Base-by-base conservation (phyloP, 768 basidiomycete species). In the Russula earlei region DNA sequence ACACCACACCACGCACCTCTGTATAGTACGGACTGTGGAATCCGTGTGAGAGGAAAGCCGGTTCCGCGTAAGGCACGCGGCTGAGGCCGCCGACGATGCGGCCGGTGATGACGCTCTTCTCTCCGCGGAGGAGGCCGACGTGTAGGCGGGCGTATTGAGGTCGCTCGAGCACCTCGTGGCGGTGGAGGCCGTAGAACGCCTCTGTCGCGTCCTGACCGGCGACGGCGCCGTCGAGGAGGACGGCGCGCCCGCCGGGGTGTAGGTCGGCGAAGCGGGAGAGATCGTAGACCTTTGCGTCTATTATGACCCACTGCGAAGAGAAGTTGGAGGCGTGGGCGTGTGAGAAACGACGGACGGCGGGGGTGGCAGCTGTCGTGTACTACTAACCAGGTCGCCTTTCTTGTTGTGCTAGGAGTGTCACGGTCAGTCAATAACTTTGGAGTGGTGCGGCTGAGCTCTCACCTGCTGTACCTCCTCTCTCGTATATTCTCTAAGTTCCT, bases 161-260 rank as follows among this genome's bases (percentile, higher is more conserved):
- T 61, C 76, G 82, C 56, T 77, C 74, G 48, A 96, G 77, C 14
- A 94, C 81, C 64, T 93, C 91, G 49, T 82, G 78, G 17, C 89
- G 78, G 66, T 96, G 93, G 48, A 96, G 81, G 42, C 86, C 81
- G 64, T 83, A 95, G 74, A 96, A 95, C 5, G 78, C 77, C 34
- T 89, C 85, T 0, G 91, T 94, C 1, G 84, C 84, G 64, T 94
- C 91, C 66, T 86, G 75, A n/a, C 90, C 91, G 43, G 87, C 49
- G 74, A 59, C 38, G 20, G 27, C 46, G 20, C 14, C 5, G 49
- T 60, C 80, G 62, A 77, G 77, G 29, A 91, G 73, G 7, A 95
- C 91, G 24, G 81, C 82, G 20, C 79, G 67, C 12, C 93, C 92
- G 49, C 93, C 77, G 81, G 91, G 94, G 65, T 97, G 94, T 44